Base-by-base conservation (phyloP, 257 asterid genomes). In the Capsicum chinense region DNA sequence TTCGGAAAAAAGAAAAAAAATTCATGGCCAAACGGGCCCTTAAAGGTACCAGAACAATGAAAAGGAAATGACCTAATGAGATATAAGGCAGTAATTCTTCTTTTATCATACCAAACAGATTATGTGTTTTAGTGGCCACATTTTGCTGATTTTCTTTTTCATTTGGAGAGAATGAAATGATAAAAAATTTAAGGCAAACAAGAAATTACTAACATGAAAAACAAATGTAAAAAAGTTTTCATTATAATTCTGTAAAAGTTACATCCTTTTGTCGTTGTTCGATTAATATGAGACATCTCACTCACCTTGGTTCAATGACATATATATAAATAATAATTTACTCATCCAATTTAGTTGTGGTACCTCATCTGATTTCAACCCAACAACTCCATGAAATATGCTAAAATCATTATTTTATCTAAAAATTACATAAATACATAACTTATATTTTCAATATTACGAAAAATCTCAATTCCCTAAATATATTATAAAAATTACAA, bases 281-380 rank as follows among this genome's bases (percentile, higher is more conserved):
- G 26, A 70, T 70, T 17, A 56, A 70, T 26, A 47, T 70, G 16
- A 44, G 57, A 9, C 79, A 70, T 44, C 56, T 3, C 57, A 70
- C 37, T 70, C 37, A 44, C 57, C 56, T 70, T 17, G 16, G 17
- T 0, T 42, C 11, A n/a, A 70, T 70, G 7, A 16, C 47, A 21
- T 33, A 26, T 63, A 64, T 11, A 26, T 26, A 26, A 33, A 33
- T 0, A 33, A 66, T 70, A 70, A 42, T 17, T 44, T 44, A 44
- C 33, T 70, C 42, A 73, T 73, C 58, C 11, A n/a, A 10, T 47
- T 13, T 47, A 16, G 58, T 71, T 71, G 58, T 47, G 80, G 58
- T 71, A 44, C 80, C 59, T n/a, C 58, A 48, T 71, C 80, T 47
- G 80, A 73, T 73, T 73, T 73, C 57, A n/a, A 47, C 80, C 39